Evolutionary conservation across 495 filamentous ascomycete species (phyloP).

Genomic region (Penicillium subrubescens): DNA sequence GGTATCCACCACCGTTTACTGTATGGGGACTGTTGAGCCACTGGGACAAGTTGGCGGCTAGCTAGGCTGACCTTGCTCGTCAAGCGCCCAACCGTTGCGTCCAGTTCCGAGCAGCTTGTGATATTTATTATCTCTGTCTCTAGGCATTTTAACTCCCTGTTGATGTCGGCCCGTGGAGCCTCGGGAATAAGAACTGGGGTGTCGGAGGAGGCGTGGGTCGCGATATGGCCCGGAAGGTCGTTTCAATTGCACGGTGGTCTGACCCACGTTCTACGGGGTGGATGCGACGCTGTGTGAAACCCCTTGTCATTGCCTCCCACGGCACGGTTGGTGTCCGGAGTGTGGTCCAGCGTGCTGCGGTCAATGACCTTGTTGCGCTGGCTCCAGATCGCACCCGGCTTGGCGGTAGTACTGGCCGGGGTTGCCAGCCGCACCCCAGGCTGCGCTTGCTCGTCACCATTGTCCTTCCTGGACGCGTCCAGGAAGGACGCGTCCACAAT

Average conservation of each 20-base stretch:
- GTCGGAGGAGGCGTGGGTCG: not conserved
- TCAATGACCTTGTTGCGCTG: slow-evolving; percentile 85
- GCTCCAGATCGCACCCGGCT: slow-evolving; percentile 72
- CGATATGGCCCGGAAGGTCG: not conserved
- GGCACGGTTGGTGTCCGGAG: slow-evolving; percentile 83
- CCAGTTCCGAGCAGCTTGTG: too few relatives aligned
- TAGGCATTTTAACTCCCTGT: too few relatives aligned
- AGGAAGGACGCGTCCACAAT: slow-evolving; percentile 84
- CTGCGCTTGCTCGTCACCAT: slow-evolving; percentile 70
- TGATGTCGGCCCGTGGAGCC: too few relatives aligned
- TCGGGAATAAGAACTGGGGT: too few relatives aligned
- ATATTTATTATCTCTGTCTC: too few relatives aligned
- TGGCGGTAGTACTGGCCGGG: slow-evolving; percentile 59
- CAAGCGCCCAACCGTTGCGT: too few relatives aligned
- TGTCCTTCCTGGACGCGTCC: slow-evolving; percentile 70
- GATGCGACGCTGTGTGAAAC: not conserved
- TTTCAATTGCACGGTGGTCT: not conserved
- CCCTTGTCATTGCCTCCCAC: slow-evolving; percentile 90
- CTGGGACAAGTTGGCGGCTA: too few relatives aligned
- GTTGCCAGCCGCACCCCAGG: slow-evolving; percentile 59
- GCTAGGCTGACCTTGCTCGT: too few relatives aligned
- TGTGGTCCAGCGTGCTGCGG: slow-evolving; percentile 71
- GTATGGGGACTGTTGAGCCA: too few relatives aligned
- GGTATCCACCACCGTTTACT: too few relatives aligned
- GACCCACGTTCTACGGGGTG: not conserved